Percentiles rank a stretch among this genome's conserved stretches.
Evolutionary conservation across 257 asterid genomes (phyloP).

Genomic region (Salvia miltiorrhiza): DNA sequence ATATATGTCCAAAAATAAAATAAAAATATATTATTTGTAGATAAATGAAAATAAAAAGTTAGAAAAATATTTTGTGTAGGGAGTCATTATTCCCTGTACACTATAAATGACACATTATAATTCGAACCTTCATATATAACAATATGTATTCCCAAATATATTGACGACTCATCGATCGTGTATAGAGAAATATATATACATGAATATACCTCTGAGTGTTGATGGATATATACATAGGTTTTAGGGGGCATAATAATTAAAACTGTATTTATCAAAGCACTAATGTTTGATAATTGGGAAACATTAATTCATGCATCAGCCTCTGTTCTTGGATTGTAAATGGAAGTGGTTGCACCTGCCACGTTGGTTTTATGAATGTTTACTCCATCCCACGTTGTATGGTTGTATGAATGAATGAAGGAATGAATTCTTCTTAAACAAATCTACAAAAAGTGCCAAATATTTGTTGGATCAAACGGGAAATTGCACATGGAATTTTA

Average conservation of each 20-base stretch:
- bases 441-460: background rate
- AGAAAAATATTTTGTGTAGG: too few relatives aligned
- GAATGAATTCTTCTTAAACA: background rate
- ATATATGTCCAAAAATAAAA: too few relatives aligned
- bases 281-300: conserved; percentile 13
- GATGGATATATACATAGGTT: background rate
- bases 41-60: too few relatives aligned
- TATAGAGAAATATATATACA: too few relatives aligned
- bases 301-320: conserved; percentile 6
- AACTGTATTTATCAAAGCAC: background rate
- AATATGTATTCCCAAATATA: too few relatives aligned
- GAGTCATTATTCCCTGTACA: too few relatives aligned
- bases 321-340: background rate
- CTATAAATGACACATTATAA: too few relatives aligned
- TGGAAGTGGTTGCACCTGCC: conserved; percentile 18
- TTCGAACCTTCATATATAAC: too few relatives aligned
- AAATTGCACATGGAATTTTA: conserved; percentile 25
- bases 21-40: too few relatives aligned
- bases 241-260: background rate
- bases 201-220: background rate
- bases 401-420: background rate
- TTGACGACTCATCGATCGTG: too few relatives aligned
- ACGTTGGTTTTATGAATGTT: conserved; percentile 11
- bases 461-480: conserved; percentile 7
- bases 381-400: conserved; percentile 31